phyloP scores from a whole-genome alignment of 225 moss, liverwort and hornwort genomes.

The Ulota crispa region DNA sequence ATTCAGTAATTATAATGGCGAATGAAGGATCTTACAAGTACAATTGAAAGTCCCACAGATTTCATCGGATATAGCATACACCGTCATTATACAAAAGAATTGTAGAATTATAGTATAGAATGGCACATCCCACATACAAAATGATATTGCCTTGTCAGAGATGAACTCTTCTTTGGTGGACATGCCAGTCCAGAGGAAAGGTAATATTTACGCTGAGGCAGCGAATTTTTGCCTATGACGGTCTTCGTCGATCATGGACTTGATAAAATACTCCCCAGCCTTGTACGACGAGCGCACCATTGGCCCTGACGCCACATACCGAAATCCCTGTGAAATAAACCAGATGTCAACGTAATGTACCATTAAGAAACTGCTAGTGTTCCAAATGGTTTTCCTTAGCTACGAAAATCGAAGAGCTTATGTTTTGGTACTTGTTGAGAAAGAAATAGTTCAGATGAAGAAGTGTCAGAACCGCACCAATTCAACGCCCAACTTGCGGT shows the following conservation, averaged over 20 bases:
- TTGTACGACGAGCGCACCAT: slow-evolving; percentile 98
- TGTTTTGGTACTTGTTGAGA: background rate
- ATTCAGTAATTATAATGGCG: slow-evolving; percentile 1
- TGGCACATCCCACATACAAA: slow-evolving; percentile 16
- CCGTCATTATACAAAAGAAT: slow-evolving; percentile 40
- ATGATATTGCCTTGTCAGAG: slow-evolving; percentile 15
- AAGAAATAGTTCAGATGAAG: background rate
- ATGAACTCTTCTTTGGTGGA: slow-evolving; percentile 1
- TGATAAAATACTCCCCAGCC: slow-evolving; percentile 96
- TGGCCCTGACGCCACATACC: slow-evolving; percentile 95
- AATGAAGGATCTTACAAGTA: slow-evolving; percentile 12
- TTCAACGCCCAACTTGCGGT: slow-evolving; percentile 78
- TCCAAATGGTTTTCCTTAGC: background rate
- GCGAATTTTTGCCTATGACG: slow-evolving; percentile 61
- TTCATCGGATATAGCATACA: background rate
- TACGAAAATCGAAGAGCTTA: background rate
- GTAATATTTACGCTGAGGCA: slow-evolving; percentile 30
- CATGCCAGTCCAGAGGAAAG: background rate
- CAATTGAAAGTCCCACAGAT: slow-evolving; percentile 25
- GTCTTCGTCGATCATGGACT: slow-evolving; percentile 90
- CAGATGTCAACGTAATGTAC: background rate
- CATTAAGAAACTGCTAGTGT: slow-evolving; percentile 2
- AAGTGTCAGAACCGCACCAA: slow-evolving; percentile 50
- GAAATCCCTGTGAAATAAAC: slow-evolving; percentile 72
- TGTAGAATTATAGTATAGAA: background rate